Percentiles rank a stretch among this genome's conserved stretches.
These are phyloP conservation scores for Ophioceras dolichostomum DNA, from an alignment of 2,329 filamentous ascomycete genomes.

Conservation along the genomic window DNA sequence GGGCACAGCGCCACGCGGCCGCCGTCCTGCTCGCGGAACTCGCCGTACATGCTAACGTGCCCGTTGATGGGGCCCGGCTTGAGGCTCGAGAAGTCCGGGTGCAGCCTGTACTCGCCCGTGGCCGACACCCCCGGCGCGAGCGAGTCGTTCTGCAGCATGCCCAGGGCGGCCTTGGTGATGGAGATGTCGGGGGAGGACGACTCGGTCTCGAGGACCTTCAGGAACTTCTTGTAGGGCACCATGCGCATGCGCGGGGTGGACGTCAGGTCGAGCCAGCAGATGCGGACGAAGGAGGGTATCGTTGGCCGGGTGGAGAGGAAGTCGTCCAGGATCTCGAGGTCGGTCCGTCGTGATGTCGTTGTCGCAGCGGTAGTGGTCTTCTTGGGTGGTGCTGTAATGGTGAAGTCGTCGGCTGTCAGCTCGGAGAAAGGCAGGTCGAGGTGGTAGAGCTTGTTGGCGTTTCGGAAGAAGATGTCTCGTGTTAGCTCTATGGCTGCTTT, in stretches of 20 bases:
- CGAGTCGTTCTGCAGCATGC: conserved; percentile 55
- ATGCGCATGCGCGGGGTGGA: conserved; percentile 53
- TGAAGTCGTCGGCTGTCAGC: conserved; percentile 7
- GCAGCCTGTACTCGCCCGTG: conserved; percentile 53
- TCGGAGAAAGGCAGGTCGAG: conserved; percentile 35
- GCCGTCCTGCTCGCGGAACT: conserved; percentile 48
- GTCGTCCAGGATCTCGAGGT: conserved; percentile 20
- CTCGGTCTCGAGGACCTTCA: conserved; percentile 30
- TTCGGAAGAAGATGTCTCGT: conserved; percentile 61
- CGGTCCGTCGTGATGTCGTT: conserved; percentile 15
- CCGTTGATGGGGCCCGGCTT: conserved; percentile 42
- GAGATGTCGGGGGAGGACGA: conserved; percentile 36
- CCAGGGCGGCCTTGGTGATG: conserved; percentile 51
- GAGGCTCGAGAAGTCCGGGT: conserved; percentile 54
- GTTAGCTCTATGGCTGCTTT: conserved; percentile 51
- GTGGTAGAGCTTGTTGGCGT: conserved; percentile 63
- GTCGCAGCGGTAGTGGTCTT: conserved; percentile 5
- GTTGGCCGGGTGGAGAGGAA: conserved; percentile 35
- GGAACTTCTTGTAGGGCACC: conserved; percentile 49
- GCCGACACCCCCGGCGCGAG: conserved; percentile 39
- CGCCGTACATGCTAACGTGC: conserved; percentile 54
- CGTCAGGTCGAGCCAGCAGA: conserved; percentile 74
- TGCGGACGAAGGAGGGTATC: conserved; percentile 53
- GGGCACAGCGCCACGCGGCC: conserved; percentile 46
- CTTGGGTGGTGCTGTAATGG: too few relatives aligned